A percentile compares a stretch with the other conserved stretches of the same genome.
Conservation (phyloP, 768 basidiomycete species). For the Daedaleopsis nitida region DNA sequence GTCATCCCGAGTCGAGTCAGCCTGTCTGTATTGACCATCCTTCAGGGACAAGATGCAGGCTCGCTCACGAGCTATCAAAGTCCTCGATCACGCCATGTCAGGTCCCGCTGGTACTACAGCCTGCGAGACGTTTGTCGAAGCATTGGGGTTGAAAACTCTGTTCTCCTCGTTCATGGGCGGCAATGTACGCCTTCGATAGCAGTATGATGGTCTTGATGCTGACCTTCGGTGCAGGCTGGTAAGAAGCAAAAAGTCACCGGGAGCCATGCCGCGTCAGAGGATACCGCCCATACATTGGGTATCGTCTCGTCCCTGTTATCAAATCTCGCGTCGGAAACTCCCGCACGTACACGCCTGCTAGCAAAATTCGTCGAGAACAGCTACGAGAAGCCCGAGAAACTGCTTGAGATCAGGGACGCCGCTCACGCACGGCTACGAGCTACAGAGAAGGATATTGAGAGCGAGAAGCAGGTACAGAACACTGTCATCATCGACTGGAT, state of each 20-base stretch:
- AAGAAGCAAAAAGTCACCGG: constrained; percentile 66
- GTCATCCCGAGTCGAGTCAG: not conserved
- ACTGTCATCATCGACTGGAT: not conserved
- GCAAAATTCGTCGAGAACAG: constrained; percentile 92
- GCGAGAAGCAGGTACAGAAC: constrained; percentile 63
- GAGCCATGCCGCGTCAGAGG: constrained; percentile 66
- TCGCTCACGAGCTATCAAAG: constrained; percentile 84
- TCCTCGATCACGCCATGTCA: constrained; percentile 88
- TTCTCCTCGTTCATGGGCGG: constrained; percentile 89
- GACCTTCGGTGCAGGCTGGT: constrained; percentile 1
- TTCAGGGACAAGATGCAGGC: constrained; percentile 80
- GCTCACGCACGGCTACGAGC: constrained; percentile 60
- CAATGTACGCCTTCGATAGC: constrained; percentile 44
- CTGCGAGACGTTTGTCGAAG: constrained; percentile 88
- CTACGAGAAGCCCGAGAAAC: constrained; percentile 94
- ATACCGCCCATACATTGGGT: constrained; percentile 84
- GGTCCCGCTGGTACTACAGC: constrained; percentile 64
- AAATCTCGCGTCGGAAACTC: constrained; percentile 84
- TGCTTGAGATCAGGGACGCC: constrained; percentile 83
- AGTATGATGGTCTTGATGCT: not conserved
- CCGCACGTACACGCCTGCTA: constrained; percentile 75
- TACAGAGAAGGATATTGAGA: constrained; percentile 67
- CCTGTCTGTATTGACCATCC: not conserved
- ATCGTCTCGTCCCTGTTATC: constrained; percentile 87
- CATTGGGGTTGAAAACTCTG: constrained; percentile 83